Conservation (phyloP, 1,139 yeast species). For the Suhomyces wounanorum region DNA sequence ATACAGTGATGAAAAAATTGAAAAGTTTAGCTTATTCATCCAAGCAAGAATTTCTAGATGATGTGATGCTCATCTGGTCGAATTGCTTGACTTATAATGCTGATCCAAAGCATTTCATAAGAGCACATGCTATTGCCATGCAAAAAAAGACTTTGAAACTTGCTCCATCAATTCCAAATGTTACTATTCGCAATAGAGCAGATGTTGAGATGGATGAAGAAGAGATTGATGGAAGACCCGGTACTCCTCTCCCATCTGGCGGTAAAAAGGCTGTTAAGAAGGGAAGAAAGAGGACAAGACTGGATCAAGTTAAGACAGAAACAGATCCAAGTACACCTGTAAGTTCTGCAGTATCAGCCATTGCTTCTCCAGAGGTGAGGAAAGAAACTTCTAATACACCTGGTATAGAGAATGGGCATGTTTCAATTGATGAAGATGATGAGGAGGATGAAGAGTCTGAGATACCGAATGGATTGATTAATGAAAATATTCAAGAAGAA, state of each 20-base stretch:
- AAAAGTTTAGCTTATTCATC: slow-evolving; percentile 79
- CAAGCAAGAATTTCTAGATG: slow-evolving; percentile 88
- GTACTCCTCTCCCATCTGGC: slow-evolving; percentile 30
- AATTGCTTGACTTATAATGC: slow-evolving; percentile 92
- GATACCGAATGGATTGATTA: slow-evolving; percentile 17
- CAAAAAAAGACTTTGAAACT: slow-evolving; percentile 79
- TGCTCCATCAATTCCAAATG: slow-evolving; percentile 86
- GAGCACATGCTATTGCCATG: slow-evolving; percentile 96
- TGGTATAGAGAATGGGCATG: slow-evolving; percentile 30
- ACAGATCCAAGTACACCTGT: slow-evolving; percentile 11
- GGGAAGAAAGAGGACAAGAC: slow-evolving; percentile 46
- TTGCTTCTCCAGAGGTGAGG: slow-evolving; percentile 17
- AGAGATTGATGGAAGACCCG: slow-evolving; percentile 24
- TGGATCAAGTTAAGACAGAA: slow-evolving; percentile 38
- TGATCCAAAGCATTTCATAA: slow-evolving; percentile 88
- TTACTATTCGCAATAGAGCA: slow-evolving; percentile 72
- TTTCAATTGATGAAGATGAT: slow-evolving; percentile 27
- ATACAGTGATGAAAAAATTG: slow-evolving; percentile 88
- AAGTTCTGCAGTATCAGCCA: slow-evolving; percentile 16
- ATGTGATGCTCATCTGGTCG: slow-evolving; percentile 91
- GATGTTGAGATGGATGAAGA: slow-evolving; percentile 86
- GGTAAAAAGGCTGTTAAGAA: slow-evolving; percentile 42
- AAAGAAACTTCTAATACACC: slow-evolving; percentile 18
- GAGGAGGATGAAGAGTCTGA: slow-evolving; percentile 26
- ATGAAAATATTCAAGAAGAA: slow-evolving; percentile 37